phyloP scores from a whole-genome alignment of 495 filamentous ascomycete genomes.

The Ascobolus immersus region DNA sequence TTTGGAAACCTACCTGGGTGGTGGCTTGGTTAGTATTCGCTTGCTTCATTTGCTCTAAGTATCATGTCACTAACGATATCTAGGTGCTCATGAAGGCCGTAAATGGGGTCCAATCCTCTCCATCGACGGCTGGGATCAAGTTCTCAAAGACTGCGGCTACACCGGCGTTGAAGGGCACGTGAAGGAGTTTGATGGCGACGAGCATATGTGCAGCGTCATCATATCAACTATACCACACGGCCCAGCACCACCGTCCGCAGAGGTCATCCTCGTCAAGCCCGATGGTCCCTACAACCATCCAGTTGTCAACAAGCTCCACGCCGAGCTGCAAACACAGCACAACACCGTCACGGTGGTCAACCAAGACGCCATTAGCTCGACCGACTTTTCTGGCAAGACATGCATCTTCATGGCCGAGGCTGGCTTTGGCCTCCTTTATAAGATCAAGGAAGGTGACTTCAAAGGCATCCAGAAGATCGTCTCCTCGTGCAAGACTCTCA shows the following conservation, averaged over 20 bases:
- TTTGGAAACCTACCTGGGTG: constrained; percentile 24
- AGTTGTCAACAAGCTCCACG: not conserved
- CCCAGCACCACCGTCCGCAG: not conserved
- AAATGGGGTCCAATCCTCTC: constrained; percentile 17
- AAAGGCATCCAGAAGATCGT: constrained; percentile 12
- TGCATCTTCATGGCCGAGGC: constrained; percentile 23
- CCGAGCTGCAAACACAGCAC: not conserved
- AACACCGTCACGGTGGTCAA: not conserved
- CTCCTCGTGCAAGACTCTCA: constrained; percentile 17
- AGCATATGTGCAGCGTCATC: not conserved
- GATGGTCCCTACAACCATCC: not conserved
- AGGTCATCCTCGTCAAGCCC: not conserved
- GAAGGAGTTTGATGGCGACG: not conserved
- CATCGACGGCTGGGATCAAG: constrained; percentile 17
- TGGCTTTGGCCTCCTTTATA: constrained; percentile 20
- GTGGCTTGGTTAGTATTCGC: constrained; percentile 23
- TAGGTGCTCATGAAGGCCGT: constrained; percentile 18
- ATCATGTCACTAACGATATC: not conserved
- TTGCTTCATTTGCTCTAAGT: not conserved
- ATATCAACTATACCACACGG: not conserved
- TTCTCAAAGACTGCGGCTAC: constrained; percentile 22
- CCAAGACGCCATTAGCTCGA: constrained; percentile 8
- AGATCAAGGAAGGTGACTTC: constrained; percentile 14
- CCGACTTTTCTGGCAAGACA: too few relatives aligned
- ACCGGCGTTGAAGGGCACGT: constrained; percentile 21